Evolutionary conservation across 768 basidiomycete species (phyloP), one percentile per base, ranked within the genome.

Genomic region (Trametes villosa): DNA sequence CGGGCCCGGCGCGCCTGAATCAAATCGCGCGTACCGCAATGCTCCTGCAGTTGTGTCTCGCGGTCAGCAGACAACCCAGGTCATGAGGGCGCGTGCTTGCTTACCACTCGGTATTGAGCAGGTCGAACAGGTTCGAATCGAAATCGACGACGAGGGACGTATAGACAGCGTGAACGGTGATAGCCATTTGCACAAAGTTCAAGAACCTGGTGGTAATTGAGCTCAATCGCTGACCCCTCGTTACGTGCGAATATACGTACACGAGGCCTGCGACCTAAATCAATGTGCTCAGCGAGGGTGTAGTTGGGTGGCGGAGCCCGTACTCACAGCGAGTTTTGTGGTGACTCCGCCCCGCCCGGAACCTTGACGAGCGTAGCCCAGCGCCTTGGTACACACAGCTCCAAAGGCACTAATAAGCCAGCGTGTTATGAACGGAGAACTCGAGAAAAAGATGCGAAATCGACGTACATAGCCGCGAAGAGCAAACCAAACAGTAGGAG

Each of bases 401-500:
- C 61, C 61, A 22, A 57, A 62, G 4, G 51, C 24, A 24, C 61
- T 62, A 44, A 9, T 2, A 29, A 9, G n/a, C 29, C 9, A 11
- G 9, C 20, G 27, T 34, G n/a, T 33, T 24, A 27, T 18, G 7
- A 15, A 29, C 15, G 24, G 3, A 9, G 4, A 11, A 12, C 31
- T 12, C 18, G 4, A 2, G 11, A 7, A 8, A 11, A 50, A 22
- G n/a, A 18, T 13, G 22, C 11, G 12, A 18, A 1, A 18, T 17
- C 3, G 33, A n/a, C 46, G 34, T 17, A 61, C 60, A 61, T 56
- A 4, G 53, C 36, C 1, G 53, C 53, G n/a, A 61, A 44, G 8
- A 61, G 48, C 40, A 61, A 17, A 8, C 60, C 60, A 4, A 60
- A 20, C 0, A 54, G n/a, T 38, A 60, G n/a, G 5, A 52, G 44